Evolutionary conservation across 2,329 filamentous ascomycete genomes (phyloP), one percentile per base, ranked within the genome.

Genomic region (Fusarium redolens): DNA sequence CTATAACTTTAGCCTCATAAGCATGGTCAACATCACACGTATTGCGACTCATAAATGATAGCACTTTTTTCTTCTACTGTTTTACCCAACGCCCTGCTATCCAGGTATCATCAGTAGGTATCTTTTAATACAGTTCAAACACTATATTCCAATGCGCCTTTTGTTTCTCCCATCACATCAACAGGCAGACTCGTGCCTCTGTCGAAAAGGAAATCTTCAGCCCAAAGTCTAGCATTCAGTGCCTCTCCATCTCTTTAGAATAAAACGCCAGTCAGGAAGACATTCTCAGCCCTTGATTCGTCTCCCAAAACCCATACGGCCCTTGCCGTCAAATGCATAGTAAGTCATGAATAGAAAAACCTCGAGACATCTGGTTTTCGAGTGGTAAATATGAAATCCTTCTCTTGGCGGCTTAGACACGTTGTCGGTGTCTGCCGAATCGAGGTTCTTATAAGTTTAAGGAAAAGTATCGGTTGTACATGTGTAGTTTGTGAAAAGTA

Each of bases 251-350:
- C 38, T 62, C 50, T 54, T 57, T 61, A 64, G 62, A 68, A 54
- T 64, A 56, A 70, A 78, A 78, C 77, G 72, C 74, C 76, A 72
- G 54, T 62, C 57, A 51, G 69, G 82, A 85, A 86, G 85, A 86
- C 85, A 75, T 65, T 81, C 82, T 88, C 87, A 89, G 87, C 87
- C 84, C 87, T 89, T 89, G 87, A 88, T 85, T 66, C 76, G 82
- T 84, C 85, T 82, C 82, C 80, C 52, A 62, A 72, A 74, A 58
- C 71, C 76, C 73, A 52, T 79, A 71, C 79, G 73, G 65, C 63
- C 51, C 33, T 37, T 68, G 63, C 76, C 68, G 57, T 68, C 47
- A 77, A 78, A 78, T 78, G 74, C 75, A 78, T 68, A 67, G 54
- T 68, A 65, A 66, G 63, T 64, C 67, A 43, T 76, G 59, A 63